Conservation (phyloP, 2,329 filamentous ascomycete species). For the Hymenoscyphus occultus region DNA sequence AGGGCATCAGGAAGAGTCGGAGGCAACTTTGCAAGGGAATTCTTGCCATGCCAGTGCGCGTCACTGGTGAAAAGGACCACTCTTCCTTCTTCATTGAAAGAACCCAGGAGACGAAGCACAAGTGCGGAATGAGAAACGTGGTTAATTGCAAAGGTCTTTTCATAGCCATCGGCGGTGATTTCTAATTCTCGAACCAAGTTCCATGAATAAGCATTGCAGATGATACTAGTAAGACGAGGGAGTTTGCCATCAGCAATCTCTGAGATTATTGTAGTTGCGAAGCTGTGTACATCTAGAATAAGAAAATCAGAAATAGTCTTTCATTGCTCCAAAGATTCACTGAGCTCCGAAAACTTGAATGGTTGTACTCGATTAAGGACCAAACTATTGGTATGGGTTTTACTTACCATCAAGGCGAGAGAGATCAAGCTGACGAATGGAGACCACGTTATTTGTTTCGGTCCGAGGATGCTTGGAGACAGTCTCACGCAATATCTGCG, state of each 20-base stretch:
- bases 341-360: too few species aligned
- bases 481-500: slow-evolving; percentile 25
- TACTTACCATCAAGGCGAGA: too few species aligned
- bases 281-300: too few species aligned
- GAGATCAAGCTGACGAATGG: too few species aligned
- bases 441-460: too few species aligned
- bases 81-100: slow-evolving; percentile 28
- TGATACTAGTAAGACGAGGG: slow-evolving; percentile 37
- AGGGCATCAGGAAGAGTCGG: slow-evolving; percentile 35
- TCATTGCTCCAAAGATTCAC: too few species aligned
- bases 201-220: slow-evolving; percentile 43
- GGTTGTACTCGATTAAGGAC: too few species aligned
- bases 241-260: slow-evolving; percentile 33
- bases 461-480: slow-evolving; percentile 12
- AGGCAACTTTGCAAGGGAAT: slow-evolving; percentile 38
- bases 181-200: slow-evolving; percentile 35
- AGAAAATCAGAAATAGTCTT: too few species aligned
- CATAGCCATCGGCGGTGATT: slow-evolving; percentile 38
- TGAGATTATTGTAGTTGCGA: slow-evolving; percentile 28
- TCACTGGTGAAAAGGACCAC: slow-evolving; percentile 31
- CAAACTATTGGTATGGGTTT: too few species aligned
- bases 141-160: slow-evolving; percentile 41
- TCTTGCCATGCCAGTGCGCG: slow-evolving; percentile 40
- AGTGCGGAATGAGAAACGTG: slow-evolving; percentile 41
- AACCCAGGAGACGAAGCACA: slow-evolving; percentile 38